Base-by-base conservation (phyloP, 768 basidiomycete genomes). In the Psilocybe subaeruginosa region DNA sequence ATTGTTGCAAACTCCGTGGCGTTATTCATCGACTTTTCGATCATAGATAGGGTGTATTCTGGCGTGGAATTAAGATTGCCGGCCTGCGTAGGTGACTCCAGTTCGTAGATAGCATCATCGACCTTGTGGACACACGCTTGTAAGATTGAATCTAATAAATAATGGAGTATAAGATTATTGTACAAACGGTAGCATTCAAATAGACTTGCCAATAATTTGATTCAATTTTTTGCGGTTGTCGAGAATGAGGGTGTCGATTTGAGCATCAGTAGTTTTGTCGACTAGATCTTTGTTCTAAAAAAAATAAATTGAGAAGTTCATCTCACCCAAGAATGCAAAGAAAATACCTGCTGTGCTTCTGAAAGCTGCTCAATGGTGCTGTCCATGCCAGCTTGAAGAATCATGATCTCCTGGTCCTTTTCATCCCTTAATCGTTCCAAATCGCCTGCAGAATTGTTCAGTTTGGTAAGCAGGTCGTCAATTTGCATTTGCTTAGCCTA, bases 211-310 rank as follows among this genome's bases (percentile, higher is more conserved):
- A 69, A 99, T 99, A 71, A 99, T 96, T 68, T 94, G 85, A 75
- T 99, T 99, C 66, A 99, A 81, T 77, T 99, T 97, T 82, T 99
- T 99, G 73, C 95, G 87, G 72, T 97, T 91, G 71, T 99, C 97
- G 57, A 99, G 81, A 63, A 99, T 96, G 68, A 99, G 84, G 2
- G 89, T 97, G 73, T 99, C 97, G 68, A 99, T 95, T 74, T 99
- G 95, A n/a, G 94, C 92, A 71, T 93, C 93, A 61, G 93, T 95
- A 0, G 96, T 94, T 66, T 93, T 91, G 67, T 95, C 94, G 27
- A 87, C 84, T 35, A 96, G 78, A 53, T 90, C 91, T 77, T 93
- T 91, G 62, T 81, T 89, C 95, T 97, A 47, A 67, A 14, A 52
- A 51, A 61, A 52, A 41, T 23, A 39, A 29, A 49, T 67, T 64